phyloP scores from a whole-genome alignment of 1,284 basidiomycete species.

The Sporisorium graminicola region DNA sequence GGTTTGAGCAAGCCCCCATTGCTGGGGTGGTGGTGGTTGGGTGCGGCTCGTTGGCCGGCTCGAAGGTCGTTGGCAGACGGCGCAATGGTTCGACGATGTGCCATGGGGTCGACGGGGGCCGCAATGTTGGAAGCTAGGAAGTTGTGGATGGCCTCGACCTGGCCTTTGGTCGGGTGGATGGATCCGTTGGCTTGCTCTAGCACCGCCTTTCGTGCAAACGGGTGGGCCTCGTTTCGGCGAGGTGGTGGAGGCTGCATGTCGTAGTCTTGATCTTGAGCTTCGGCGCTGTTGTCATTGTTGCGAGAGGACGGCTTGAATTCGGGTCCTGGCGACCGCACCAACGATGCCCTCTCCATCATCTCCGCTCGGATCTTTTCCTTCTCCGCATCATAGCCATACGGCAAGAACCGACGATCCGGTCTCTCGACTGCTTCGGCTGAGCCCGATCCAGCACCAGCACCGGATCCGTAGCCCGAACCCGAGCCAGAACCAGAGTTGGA shows the following conservation, averaged over 20 bases:
- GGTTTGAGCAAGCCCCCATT: conserved; percentile 13
- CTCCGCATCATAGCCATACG: conserved; percentile 48
- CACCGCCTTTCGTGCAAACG: conserved; percentile 21
- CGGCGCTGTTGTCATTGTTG: neutral
- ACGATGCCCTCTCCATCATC: conserved; percentile 49
- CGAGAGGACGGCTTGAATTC: conserved; percentile 4
- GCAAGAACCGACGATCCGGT: conserved; percentile 30
- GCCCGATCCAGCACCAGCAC: conserved; percentile 19
- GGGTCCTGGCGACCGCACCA: conserved; percentile 46
- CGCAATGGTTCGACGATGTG: conserved; percentile 32
- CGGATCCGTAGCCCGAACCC: conserved; percentile 29
- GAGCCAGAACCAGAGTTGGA: conserved; percentile 34
- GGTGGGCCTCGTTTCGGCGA: conserved; percentile 43
- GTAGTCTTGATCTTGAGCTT: conserved; percentile 23
- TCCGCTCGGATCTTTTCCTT: conserved; percentile 42
- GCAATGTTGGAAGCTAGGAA: conserved; percentile 47
- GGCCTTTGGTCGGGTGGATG: conserved; percentile 32
- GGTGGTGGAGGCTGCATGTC: conserved; percentile 42
- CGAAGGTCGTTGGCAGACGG: conserved; percentile 31
- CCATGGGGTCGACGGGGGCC: conserved; percentile 33
- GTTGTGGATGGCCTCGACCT: conserved; percentile 43
- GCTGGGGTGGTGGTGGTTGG: conserved; percentile 10
- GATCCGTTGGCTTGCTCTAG: conserved; percentile 30
- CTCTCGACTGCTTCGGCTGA: conserved; percentile 23
- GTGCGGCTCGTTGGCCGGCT: conserved; percentile 21